phyloP scores from a whole-genome alignment of 2,329 filamentous ascomycete genomes.

The Paecilomyces niveus region DNA sequence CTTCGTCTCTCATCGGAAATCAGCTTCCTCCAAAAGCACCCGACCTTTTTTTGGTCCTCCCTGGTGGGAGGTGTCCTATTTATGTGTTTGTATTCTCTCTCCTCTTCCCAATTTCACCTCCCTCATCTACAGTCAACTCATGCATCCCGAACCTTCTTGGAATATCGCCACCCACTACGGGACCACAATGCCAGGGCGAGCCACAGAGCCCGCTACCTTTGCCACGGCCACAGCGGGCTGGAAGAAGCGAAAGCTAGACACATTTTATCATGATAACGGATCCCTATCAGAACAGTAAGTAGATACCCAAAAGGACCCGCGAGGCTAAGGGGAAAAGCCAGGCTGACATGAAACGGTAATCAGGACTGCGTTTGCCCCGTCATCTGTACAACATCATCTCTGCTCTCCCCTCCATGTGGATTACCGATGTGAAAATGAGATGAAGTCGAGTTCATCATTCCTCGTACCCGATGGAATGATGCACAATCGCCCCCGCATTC shows the following conservation, averaged over 20 bases:
- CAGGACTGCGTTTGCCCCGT: constrained; percentile 7
- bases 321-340: background rate
- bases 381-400: constrained; percentile 8
- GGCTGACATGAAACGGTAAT: background rate
- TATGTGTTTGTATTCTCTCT: background rate
- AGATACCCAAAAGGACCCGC: background rate
- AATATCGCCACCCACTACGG: background rate
- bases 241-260: constrained; percentile 21
- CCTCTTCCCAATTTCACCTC: background rate
- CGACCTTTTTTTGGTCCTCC: background rate
- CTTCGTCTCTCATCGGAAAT: background rate
- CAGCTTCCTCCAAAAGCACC: background rate
- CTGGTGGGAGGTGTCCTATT: background rate
- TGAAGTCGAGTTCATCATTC: background rate
- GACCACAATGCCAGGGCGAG: background rate
- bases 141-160: background rate
- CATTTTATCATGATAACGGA: constrained; percentile 6
- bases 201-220: background rate
- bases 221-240: constrained; percentile 6
- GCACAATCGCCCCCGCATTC: background rate
- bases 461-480: background rate
- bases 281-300: constrained; percentile 10
- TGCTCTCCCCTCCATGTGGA: constrained; percentile 9
- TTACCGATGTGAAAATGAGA: constrained; percentile 6
- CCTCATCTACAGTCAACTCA: background rate